Conservation (phyloP, 805 yeast species). For the Metschnikowia rubicola region DNA sequence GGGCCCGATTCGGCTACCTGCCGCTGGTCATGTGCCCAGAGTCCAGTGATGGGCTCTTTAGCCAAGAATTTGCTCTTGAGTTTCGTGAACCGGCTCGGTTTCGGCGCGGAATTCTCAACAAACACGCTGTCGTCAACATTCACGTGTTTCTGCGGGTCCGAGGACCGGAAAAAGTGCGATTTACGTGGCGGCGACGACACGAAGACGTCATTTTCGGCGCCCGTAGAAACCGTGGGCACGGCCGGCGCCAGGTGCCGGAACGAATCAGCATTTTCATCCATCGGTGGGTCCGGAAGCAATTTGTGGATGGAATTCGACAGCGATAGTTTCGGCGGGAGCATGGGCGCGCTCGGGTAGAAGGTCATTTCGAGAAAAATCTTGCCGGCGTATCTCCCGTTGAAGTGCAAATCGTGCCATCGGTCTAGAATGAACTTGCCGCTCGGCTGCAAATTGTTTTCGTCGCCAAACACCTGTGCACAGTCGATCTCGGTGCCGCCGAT, state of each 20-base stretch:
- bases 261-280: conserved; percentile 1
- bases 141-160: conserved; percentile 8
- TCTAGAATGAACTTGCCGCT: conserved; percentile 72
- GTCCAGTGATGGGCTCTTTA: conserved; percentile 31
- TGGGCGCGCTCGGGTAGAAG: conserved; percentile 63
- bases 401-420: conserved; percentile 72
- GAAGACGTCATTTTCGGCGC: conserved; percentile 11
- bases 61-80: conserved; percentile 31
- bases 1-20: too few relatives aligned
- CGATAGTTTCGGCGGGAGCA: conserved; percentile 37
- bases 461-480: conserved; percentile 63
- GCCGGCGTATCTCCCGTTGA: conserved; percentile 77
- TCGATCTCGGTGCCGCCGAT: conserved; percentile 82
- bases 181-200: conserved; percentile 8
- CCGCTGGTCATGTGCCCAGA: conserved; percentile 19
- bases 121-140: conserved; percentile 5
- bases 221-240: neutral
- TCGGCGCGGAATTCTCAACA: conserved; percentile 20
- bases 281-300: conserved; percentile 15
- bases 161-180: conserved; percentile 9
- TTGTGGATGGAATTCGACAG: neutral
- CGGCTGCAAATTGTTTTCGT: conserved; percentile 43
- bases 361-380: conserved; percentile 88
- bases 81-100: conserved; percentile 28
- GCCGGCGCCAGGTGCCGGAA: conserved; percentile 14